A percentile compares a stretch with the other conserved stretches of the same genome.
Evolutionary conservation across 129 eudicot species (phyloP).

Genomic region (Sambucus nigra): DNA sequence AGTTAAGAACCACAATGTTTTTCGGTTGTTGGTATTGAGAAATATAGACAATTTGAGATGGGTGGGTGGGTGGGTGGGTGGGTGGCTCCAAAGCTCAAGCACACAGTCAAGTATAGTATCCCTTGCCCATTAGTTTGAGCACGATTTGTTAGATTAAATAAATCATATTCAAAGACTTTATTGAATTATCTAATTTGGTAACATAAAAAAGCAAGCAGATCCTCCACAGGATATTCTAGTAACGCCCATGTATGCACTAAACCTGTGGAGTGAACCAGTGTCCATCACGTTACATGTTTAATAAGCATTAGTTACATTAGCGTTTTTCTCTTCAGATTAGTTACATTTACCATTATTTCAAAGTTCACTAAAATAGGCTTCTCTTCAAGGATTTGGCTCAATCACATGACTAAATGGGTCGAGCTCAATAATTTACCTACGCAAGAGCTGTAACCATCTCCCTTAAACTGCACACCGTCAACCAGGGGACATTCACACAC

Average conservation of each 20-base stretch:
- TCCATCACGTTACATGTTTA: not conserved
- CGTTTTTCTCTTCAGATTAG: too few species aligned
- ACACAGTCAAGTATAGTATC: not conserved
- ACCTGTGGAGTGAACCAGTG: too few species aligned
- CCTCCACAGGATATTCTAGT: not conserved
- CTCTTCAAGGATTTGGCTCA: not conserved
- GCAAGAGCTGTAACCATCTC: constrained; percentile 85
- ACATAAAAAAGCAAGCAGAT: not conserved
- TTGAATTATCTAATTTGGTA: not conserved
- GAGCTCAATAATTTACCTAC: constrained; percentile 39
- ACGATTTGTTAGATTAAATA: not conserved
- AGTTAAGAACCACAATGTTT: too few species aligned
- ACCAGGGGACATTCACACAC: constrained; percentile 89
- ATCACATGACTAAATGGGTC: not conserved
- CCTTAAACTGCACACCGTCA: constrained; percentile 80
- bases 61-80: too few species aligned
- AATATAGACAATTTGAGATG: too few species aligned
- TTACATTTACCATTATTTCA: not conserved
- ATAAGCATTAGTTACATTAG: not conserved
- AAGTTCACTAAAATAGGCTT: not conserved
- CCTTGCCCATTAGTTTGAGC: not conserved
- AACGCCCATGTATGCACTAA: not conserved
- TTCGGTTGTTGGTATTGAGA: too few species aligned
- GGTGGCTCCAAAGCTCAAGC: not conserved
- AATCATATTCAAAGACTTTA: not conserved